A percentile compares a stretch with the other conserved stretches of the same genome.
These are phyloP conservation scores for Kurtzmaniella quercitrusa DNA, from an alignment of 1,139 yeast species.

Conservation along the genomic window DNA sequence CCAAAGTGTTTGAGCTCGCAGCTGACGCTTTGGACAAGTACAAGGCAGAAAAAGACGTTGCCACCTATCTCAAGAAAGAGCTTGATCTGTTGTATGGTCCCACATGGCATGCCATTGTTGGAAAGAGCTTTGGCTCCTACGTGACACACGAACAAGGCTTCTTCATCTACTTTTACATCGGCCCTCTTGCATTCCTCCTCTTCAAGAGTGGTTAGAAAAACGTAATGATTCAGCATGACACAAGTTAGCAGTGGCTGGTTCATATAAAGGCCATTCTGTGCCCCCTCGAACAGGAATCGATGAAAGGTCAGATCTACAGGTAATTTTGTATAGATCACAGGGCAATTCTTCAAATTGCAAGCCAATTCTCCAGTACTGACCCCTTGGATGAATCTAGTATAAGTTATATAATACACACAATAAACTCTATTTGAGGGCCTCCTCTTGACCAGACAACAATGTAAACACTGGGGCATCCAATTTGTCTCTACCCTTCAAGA, in stretches of 20 bases:
- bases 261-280: too few relatives aligned
- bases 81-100: slow-evolving; percentile 60
- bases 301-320: too few relatives aligned
- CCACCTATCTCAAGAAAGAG: slow-evolving; percentile 76
- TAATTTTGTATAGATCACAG: too few relatives aligned
- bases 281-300: too few relatives aligned
- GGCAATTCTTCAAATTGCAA: too few relatives aligned
- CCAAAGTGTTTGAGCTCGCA: slow-evolving; percentile 55
- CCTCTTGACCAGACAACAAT: slow-evolving; percentile 77
- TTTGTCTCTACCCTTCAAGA: slow-evolving; percentile 89
- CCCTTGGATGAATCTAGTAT: background rate
- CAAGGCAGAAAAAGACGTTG: slow-evolving; percentile 66
- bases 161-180: slow-evolving; percentile 82
- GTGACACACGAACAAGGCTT: slow-evolving; percentile 88
- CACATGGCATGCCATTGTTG: slow-evolving; percentile 95
- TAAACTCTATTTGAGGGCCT: slow-evolving; percentile 20
- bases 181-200: slow-evolving; percentile 71
- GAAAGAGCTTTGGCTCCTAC: slow-evolving; percentile 87
- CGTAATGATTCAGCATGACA: background rate
- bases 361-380: background rate
- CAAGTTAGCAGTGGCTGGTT: background rate
- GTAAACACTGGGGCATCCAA: slow-evolving; percentile 85
- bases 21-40: slow-evolving; percentile 42
- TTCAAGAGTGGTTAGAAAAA: slow-evolving; percentile 61
- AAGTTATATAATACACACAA: background rate